These are phyloP conservation scores for Omphalotus olearius DNA, from an alignment of 1,284 basidiomycete species.

Conservation along the genomic window DNA sequence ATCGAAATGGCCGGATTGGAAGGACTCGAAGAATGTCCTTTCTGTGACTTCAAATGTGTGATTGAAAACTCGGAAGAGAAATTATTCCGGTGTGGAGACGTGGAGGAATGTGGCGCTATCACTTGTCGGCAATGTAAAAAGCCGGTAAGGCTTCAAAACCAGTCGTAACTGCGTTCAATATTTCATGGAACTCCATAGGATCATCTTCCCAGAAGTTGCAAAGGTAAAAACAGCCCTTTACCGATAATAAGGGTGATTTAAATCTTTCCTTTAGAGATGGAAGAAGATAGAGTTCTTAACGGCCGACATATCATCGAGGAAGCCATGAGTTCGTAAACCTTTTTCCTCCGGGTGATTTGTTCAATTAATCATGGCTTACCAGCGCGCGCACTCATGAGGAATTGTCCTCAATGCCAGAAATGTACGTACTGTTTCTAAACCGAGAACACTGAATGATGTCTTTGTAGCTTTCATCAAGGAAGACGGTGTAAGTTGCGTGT, in stretches of 20 bases:
- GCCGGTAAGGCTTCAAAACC: constrained; percentile 38
- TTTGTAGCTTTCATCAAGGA: constrained; percentile 76
- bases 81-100: constrained; percentile 74
- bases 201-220: constrained; percentile 84
- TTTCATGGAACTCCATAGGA: constrained; percentile 41
- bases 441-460: not conserved
- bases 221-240: constrained; percentile 43
- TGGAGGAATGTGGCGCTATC: constrained; percentile 61
- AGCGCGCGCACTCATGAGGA: constrained; percentile 80
- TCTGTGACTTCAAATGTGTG: constrained; percentile 79
- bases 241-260: not conserved
- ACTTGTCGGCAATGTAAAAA: constrained; percentile 79
- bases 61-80: constrained; percentile 78
- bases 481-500: constrained; percentile 46
- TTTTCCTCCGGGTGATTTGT: not conserved
- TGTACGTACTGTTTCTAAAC: constrained; percentile 31
- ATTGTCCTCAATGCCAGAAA: constrained; percentile 78
- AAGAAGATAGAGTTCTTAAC: constrained; percentile 68
- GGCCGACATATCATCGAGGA: constrained; percentile 79
- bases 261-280: constrained; percentile 47
- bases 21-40: constrained; percentile 80
- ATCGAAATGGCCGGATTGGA: constrained; percentile 71
- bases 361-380: constrained; percentile 8
- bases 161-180: not conserved
- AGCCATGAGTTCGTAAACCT: constrained; percentile 69